Base-by-base conservation (phyloP, 2,329 filamentous ascomycete genomes). In the Venturiaceae sp. region DNA sequence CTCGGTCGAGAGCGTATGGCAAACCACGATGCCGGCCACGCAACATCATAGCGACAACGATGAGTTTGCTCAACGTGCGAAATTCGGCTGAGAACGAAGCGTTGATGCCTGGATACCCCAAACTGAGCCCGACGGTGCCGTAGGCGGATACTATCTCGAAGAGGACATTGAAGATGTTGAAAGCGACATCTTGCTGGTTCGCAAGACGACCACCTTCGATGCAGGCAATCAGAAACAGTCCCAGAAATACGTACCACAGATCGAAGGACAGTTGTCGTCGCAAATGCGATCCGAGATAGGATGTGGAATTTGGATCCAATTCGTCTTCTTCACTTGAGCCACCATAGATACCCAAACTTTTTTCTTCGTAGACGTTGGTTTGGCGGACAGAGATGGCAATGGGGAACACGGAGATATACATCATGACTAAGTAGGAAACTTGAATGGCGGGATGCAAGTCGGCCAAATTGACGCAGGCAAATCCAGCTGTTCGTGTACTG, bases 321-420 rank as follows among this genome's bases (percentile, higher is more conserved):
- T 77, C 73, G 1, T 79, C 75, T 3, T 75, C 69, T 21, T 80
- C 78, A 36, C 75, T 67, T 6, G 8, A 5, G 21, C 23, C 16
- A 54, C 75, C 76, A 67, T 87, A 91, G 32, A 95, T 83, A 5
- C 90, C 90, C 0, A 94, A 80, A 0, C 86, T 90, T 63, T 86
- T 89, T 69, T 97, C 92, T 72, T 96, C 92, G 75, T 97, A 97
- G 2, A 96, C 92, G 69, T 97, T 97, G 60, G 92, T 96, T 63
- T 89, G 81, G 57, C 92, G 90, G 66, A 97, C 88, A 6, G 89
- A 94, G 66, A 97, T 97, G 68, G 94, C 92, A 65, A 97, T 95
- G 5, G 92, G 92, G 65, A 96, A 95, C 60, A 96, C 89, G 60
- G 92, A 96, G 62, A 97, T 96, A 72, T 97, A 97, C 94, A 97